Conservation (phyloP, 2,329 filamentous ascomycete genomes). For the Calonectria hawksworthii region DNA sequence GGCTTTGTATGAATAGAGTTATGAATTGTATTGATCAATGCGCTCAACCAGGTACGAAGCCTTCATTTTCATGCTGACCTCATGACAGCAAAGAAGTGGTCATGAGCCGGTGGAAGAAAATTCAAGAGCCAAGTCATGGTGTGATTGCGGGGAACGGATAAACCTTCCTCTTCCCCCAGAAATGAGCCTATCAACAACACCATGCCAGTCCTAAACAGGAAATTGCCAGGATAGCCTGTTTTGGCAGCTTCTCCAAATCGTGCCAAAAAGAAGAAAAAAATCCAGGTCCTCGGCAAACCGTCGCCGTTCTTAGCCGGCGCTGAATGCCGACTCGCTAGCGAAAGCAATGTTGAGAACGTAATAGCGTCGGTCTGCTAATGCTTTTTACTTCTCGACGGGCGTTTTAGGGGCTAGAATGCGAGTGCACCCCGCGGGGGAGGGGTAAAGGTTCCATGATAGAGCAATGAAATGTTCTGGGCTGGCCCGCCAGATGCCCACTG, state of each 20-base stretch:
- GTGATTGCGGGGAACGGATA: constrained; percentile 7
- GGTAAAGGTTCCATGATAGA: constrained; percentile 15
- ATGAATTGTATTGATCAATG: neutral
- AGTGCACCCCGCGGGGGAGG: constrained; percentile 21
- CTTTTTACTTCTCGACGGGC: neutral
- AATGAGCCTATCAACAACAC: neutral
- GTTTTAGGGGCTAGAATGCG: constrained; percentile 5
- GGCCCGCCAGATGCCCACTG: neutral
- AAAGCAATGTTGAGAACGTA: neutral
- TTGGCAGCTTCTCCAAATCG: neutral
- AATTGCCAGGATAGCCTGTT: neutral
- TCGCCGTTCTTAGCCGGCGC: neutral
- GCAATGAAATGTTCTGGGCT: neutral
- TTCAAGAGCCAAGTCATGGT: neutral
- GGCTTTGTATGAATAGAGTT: neutral
- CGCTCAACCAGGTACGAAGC: neutral
- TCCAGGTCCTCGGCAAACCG: neutral
- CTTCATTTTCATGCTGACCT: neutral
- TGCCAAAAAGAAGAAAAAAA: neutral
- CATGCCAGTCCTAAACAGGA: neutral
- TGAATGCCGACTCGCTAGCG: neutral
- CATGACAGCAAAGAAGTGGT: neutral
- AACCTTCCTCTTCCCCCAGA: neutral
- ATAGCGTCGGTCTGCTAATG: neutral
- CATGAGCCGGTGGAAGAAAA: constrained; percentile 3